These are phyloP conservation scores for Eimeria tenella DNA, from an alignment of 169 alveolate species.

Conservation along the genomic window DNA sequence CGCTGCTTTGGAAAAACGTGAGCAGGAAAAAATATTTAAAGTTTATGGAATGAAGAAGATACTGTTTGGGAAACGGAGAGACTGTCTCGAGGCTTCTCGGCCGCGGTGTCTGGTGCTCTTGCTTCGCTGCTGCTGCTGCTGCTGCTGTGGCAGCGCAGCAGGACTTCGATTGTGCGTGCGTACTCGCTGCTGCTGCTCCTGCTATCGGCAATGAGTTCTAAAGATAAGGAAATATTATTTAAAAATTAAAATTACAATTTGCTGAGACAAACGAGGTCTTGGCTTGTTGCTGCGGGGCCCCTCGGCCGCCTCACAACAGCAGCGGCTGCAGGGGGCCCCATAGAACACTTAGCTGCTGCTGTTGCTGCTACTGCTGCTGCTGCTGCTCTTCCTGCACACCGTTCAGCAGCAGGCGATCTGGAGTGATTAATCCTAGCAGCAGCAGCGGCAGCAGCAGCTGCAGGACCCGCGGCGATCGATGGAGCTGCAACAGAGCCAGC, in stretches of 20 bases:
- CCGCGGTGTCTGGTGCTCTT: not conserved
- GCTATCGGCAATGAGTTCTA: too few species aligned
- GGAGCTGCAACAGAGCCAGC: not conserved
- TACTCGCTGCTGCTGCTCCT: not conserved
- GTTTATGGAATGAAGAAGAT: too few species aligned
- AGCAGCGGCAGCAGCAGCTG: constrained; percentile 20
- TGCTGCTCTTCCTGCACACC: not conserved
- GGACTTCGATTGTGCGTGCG: not conserved
- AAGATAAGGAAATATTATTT: too few species aligned
- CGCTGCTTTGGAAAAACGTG: not conserved
- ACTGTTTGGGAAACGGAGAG: not conserved
- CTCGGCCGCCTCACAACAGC: not conserved
- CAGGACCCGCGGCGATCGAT: not conserved
- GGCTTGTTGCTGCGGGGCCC: too few species aligned
- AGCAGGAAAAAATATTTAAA: too few species aligned
- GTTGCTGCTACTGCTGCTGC: constrained; percentile 35
- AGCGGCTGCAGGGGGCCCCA: not conserved
- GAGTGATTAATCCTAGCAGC: not conserved
- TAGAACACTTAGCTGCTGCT: not conserved
- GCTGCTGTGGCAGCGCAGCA: not conserved
- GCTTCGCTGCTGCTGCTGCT: not conserved
- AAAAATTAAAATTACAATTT: too few species aligned
- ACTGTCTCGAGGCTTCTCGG: not conserved
- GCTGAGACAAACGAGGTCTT: too few species aligned
- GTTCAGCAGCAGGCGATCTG: not conserved